Evolutionary conservation across 805 yeast species (phyloP).

Genomic region (Teunomyces barrocoloradensis): DNA sequence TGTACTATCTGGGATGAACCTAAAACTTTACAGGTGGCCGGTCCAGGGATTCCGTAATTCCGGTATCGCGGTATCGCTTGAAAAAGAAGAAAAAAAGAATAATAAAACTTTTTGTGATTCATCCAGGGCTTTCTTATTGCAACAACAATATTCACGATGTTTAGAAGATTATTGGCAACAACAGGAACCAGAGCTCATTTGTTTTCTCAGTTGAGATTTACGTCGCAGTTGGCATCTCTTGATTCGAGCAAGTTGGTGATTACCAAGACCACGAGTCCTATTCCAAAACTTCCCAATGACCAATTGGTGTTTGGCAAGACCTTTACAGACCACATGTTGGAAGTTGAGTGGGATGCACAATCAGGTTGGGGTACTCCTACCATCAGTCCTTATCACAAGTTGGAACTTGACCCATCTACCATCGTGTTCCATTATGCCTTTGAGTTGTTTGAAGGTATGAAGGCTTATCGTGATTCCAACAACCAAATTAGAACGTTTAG

Average conservation of each 20-base stretch:
- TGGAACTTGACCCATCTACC: conserved; percentile 80
- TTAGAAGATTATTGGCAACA: conserved; percentile 1
- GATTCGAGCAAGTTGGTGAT: conserved; percentile 39
- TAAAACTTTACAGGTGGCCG: neutral
- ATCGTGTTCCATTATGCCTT: conserved; percentile 94
- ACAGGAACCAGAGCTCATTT: conserved; percentile 4
- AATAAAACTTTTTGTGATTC: neutral
- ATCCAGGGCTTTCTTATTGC: too few species aligned
- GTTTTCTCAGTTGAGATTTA: conserved; percentile 6
- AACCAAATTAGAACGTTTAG: conserved; percentile 72
- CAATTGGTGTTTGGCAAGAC: conserved; percentile 43
- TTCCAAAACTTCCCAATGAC: conserved; percentile 35
- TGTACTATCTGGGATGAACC: conserved; percentile 14
- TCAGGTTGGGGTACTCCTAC: conserved; percentile 88
- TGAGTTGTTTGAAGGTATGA: conserved; percentile 93
- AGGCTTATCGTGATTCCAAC: conserved; percentile 71
- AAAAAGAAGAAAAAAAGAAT: neutral
- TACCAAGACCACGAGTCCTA: conserved; percentile 36
- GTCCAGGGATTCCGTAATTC: neutral
- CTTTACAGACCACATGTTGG: conserved; percentile 88
- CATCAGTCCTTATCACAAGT: conserved; percentile 79
- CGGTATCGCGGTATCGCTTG: conserved; percentile 7
- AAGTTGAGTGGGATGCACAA: conserved; percentile 74
- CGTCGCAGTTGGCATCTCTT: conserved; percentile 22
- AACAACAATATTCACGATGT: neutral